Base-by-base conservation (phyloP, 2,329 filamentous ascomycete genomes). In the Sclerotinia spermophila region DNA sequence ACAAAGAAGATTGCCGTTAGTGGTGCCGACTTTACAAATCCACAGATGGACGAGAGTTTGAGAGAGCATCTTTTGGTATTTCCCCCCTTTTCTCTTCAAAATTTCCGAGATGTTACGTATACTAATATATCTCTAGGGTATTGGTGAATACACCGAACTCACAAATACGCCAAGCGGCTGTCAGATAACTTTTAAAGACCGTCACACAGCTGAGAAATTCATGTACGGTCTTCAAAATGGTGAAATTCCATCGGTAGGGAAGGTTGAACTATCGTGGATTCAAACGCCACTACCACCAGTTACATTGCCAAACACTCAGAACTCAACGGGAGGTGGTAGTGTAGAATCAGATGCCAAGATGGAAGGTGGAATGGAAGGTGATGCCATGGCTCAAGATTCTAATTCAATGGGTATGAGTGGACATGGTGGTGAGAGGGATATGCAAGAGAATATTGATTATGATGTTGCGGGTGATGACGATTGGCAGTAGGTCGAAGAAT, bases 201-300 rank as follows among this genome's bases (percentile, higher is more conserved):
- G 89, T 71, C 87, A 87, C 77, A 90, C 90, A 21, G 92, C 91
- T 5, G 92, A 95, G 78, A 89, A 85, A 73, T 90, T 91, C 76
- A 87, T 86, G 81, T 86, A 87, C 75, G 83, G 86, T 40, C 81
- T 88, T n/a, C 79, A 86, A 61, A 83, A 83, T 60, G 84, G 84
- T 58, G 81, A 85, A 30, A 86, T 94, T 55, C 87, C 89, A 0
- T 86, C 88, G 10, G 81, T 92, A 17, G 89, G 86, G 56, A 86
- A 86, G 60, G 83, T 93, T 19, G 89, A 92, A 69, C 79, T 92
- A 53, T 80, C 86, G 1, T 95, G 92, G 92, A 84, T 79, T n/a
- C 73, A 76, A 62, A 79, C 74, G 1, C 75, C 78, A 27, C 70
- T 79, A 0, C 75, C 77, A 21, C 75, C 78, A 2, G 72, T 77